These are phyloP conservation scores for Geotrichum siamense DNA, from an alignment of 1,139 yeast genomes.

Conservation along the genomic window DNA sequence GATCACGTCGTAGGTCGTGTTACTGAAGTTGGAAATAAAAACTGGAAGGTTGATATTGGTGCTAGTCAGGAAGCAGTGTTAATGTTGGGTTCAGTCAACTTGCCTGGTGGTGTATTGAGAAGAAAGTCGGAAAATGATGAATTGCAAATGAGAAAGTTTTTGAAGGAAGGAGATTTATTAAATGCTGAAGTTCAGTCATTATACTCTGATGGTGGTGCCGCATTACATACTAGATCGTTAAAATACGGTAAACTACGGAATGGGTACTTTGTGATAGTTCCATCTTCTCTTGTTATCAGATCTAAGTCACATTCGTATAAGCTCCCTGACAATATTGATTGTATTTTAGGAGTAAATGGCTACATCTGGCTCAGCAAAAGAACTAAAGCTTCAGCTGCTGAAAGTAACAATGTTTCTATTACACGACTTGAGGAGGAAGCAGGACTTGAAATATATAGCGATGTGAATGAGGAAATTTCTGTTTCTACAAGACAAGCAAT, in stretches of 20 bases:
- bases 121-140: slow-evolving; percentile 94
- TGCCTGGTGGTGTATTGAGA: slow-evolving; percentile 95
- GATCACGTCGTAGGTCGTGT: slow-evolving; percentile 93
- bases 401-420: slow-evolving; percentile 47
- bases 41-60: slow-evolving; percentile 98
- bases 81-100: slow-evolving; percentile 89
- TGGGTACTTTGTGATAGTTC: slow-evolving; percentile 76
- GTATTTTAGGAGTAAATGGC: slow-evolving; percentile 90
- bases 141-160: slow-evolving; percentile 85
- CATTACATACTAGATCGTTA: slow-evolving; percentile 88
- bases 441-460: slow-evolving; percentile 92
- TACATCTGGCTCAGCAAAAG: slow-evolving; percentile 88
- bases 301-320: slow-evolving; percentile 81
- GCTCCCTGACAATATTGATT: slow-evolving; percentile 84
- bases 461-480: slow-evolving; percentile 69
- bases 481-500: slow-evolving; percentile 61
- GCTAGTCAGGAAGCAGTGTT: slow-evolving; percentile 85
- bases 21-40: slow-evolving; percentile 84
- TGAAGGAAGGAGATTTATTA: slow-evolving; percentile 94
- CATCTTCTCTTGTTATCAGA: slow-evolving; percentile 73
- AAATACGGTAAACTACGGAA: slow-evolving; percentile 93
- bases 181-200: slow-evolving; percentile 94
- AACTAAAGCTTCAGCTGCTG: slow-evolving; percentile 34
- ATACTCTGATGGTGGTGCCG: slow-evolving; percentile 85
- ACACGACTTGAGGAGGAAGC: slow-evolving; percentile 90